phyloP scores from a whole-genome alignment of 441 rosid genomes.

The Flueggea neowawraea region DNA sequence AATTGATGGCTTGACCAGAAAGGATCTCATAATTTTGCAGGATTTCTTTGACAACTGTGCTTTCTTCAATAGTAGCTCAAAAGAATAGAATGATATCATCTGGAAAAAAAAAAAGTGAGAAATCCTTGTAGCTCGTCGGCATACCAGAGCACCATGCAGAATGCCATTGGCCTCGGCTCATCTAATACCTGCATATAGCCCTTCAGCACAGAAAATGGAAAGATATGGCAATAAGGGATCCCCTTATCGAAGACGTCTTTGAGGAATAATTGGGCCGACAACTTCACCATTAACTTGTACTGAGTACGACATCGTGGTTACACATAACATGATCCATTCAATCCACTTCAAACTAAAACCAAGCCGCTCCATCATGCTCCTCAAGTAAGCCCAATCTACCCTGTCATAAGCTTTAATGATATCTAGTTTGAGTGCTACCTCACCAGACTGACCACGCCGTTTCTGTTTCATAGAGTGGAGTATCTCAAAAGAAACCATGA shows the following conservation, averaged over 20 bases:
- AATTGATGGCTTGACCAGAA: neutral
- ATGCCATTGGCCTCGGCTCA: neutral
- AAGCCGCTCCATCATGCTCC: neutral
- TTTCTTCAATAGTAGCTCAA: neutral
- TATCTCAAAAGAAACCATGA: neutral
- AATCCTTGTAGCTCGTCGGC: neutral
- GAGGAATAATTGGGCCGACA: neutral
- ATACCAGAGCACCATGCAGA: neutral
- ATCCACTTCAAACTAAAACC: neutral
- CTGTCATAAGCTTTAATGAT: conserved; percentile 2
- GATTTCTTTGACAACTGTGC: neutral
- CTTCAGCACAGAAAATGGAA: neutral
- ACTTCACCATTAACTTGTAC: neutral
- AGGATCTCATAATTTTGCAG: neutral
- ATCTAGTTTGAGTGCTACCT: neutral
- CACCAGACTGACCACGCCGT: neutral
- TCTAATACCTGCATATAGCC: neutral
- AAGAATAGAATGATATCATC: neutral
- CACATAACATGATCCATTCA: neutral
- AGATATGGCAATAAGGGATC: neutral
- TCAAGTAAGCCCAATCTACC: neutral
- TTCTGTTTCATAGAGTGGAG: neutral
- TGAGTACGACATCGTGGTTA: neutral
- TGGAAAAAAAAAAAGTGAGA: neutral
- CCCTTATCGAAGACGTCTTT: neutral